Conservation (phyloP, 768 basidiomycete genomes). For the Exsudoporus frostii region DNA sequence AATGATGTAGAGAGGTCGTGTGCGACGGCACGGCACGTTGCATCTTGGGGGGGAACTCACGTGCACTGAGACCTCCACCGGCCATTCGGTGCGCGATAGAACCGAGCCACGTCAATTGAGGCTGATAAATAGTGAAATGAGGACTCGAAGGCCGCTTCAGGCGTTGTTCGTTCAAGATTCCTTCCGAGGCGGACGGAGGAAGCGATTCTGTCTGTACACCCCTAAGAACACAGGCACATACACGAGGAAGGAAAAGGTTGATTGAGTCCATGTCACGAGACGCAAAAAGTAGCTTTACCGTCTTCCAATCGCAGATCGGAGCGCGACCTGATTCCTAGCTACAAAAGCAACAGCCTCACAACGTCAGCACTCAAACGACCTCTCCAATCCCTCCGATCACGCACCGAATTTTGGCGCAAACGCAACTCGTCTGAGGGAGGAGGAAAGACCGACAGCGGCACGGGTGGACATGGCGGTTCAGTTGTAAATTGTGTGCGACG, state of each 20-base stretch:
- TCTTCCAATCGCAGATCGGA: conserved; percentile 33
- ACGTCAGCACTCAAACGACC: not conserved
- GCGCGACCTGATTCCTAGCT: conserved; percentile 44
- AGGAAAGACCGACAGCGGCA: conserved; percentile 56
- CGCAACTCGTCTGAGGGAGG: conserved; percentile 50
- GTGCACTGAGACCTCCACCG: conserved; percentile 72
- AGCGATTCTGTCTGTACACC: conserved; percentile 63
- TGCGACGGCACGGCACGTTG: no score
- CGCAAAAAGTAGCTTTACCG: conserved; percentile 31
- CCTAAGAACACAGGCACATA: conserved; percentile 29
- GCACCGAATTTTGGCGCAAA: conserved; percentile 35
- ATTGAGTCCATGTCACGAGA: not conserved
- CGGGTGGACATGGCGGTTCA: conserved; percentile 41
- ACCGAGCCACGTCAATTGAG: conserved; percentile 84
- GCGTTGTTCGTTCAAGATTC: conserved; percentile 85
- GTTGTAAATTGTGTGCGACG: not conserved
- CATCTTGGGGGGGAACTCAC: conserved; percentile 2
- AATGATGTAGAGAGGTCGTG: not conserved
- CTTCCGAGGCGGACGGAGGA: conserved; percentile 51
- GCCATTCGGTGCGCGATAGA: conserved; percentile 89
- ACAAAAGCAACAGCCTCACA: not conserved
- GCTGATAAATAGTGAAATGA: conserved; percentile 96
- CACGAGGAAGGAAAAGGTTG: not conserved
- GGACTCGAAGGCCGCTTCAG: conserved; percentile 87
- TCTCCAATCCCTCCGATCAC: conserved; percentile 1